phyloP scores from a whole-genome alignment of 768 basidiomycete species.

The Mycena floridula region DNA sequence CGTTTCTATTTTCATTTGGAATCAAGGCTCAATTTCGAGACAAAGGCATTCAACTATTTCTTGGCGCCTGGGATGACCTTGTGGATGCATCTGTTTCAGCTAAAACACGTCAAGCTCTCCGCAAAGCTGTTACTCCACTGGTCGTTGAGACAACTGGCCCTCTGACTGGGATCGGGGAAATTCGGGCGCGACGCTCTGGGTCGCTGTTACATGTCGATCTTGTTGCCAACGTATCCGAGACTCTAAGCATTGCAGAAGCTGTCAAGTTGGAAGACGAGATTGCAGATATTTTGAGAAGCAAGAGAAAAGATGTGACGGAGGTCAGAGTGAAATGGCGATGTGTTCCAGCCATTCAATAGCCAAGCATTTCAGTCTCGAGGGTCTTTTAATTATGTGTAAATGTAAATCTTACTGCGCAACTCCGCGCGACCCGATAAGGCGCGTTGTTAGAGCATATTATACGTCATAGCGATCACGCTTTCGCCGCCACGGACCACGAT shows the following conservation, averaged over 20 bases:
- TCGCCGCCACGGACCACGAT: no score
- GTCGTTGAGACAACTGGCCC: slow-evolving; percentile 21
- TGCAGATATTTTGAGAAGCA: slow-evolving; percentile 42
- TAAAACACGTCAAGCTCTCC: slow-evolving; percentile 45
- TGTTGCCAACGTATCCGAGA: slow-evolving; percentile 59
- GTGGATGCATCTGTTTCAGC: slow-evolving; percentile 76
- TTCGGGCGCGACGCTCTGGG: slow-evolving; percentile 75
- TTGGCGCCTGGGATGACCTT: slow-evolving; percentile 72
- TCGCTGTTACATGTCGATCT: slow-evolving; percentile 83
- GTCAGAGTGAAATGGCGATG: slow-evolving; percentile 66
- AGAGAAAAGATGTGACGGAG: slow-evolving; percentile 63
- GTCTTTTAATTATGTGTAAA: no score
- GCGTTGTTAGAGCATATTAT: no score
- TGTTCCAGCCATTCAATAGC: no score
- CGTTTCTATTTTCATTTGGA: slow-evolving; percentile 77
- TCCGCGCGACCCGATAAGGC: no score
- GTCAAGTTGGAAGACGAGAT: slow-evolving; percentile 61
- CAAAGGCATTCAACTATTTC: slow-evolving; percentile 65
- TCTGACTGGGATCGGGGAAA: slow-evolving; percentile 40
- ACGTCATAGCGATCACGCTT: no score
- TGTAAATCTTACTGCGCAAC: no score
- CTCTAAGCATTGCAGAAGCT: slow-evolving; percentile 51
- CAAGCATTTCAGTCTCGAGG: no score
- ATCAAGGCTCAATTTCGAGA: no score
- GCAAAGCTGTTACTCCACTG: slow-evolving; percentile 51